Evolutionary conservation across 2,329 filamentous ascomycete species (phyloP).

Genomic region (Aspergillus transmontanensis): DNA sequence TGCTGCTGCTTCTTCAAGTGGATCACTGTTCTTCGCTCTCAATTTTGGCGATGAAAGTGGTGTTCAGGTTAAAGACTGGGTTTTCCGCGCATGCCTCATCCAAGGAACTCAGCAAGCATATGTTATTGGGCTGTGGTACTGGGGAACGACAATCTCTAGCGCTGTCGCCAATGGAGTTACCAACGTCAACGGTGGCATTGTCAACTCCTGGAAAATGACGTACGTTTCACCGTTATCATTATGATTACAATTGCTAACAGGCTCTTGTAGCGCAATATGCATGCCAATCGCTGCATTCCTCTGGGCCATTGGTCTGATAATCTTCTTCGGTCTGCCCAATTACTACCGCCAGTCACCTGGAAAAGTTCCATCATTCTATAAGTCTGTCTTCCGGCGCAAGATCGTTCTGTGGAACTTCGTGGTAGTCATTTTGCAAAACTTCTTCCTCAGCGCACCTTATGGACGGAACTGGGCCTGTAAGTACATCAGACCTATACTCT

Average conservation of each 20-base stretch:
- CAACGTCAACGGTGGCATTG: slow-evolving; percentile 38
- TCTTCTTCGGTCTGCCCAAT: slow-evolving; percentile 65
- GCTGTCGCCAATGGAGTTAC: slow-evolving; percentile 46
- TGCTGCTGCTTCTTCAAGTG: slow-evolving; percentile 63
- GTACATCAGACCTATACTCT: slow-evolving; percentile 1
- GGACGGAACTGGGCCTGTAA: slow-evolving; percentile 67
- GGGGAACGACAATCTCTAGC: slow-evolving; percentile 60
- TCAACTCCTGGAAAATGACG: slow-evolving; percentile 50
- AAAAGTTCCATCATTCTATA: slow-evolving; percentile 67
- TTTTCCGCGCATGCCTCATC: slow-evolving; percentile 67
- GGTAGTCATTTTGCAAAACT: slow-evolving; percentile 66
- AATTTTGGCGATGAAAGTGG: slow-evolving; percentile 69
- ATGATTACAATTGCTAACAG: slow-evolving; percentile 21
- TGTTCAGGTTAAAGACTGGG: slow-evolving; percentile 65
- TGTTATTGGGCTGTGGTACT: slow-evolving; percentile 67
- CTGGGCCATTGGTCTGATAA: slow-evolving; percentile 57
- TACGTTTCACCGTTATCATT: slow-evolving; percentile 22
- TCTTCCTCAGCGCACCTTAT: slow-evolving; percentile 67
- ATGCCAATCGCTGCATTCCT: slow-evolving; percentile 61
- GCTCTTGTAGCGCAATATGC: slow-evolving; percentile 50
- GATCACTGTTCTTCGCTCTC: slow-evolving; percentile 66
- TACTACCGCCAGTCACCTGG: slow-evolving; percentile 68
- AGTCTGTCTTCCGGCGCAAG: slow-evolving; percentile 62
- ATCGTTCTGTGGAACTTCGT: slow-evolving; percentile 69
- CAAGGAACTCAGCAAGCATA: slow-evolving; percentile 70